These are phyloP conservation scores for Cylindrotheca fusiformis DNA, from an alignment of 108 stramenopile species.

Conservation along the genomic window DNA sequence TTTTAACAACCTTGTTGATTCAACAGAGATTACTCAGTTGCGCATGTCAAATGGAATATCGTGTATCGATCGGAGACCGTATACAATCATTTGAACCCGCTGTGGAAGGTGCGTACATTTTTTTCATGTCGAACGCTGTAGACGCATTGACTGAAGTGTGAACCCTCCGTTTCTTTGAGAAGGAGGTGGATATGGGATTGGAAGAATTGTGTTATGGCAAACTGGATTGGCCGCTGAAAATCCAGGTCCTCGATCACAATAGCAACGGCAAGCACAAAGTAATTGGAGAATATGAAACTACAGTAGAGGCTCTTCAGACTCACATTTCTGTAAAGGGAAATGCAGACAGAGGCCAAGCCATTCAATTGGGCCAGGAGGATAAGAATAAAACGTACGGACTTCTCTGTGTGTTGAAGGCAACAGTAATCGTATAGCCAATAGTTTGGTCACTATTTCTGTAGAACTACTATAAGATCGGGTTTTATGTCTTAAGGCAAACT, in stretches of 20 bases:
- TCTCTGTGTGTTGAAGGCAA: slow-evolving; percentile 20
- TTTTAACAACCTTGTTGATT: too few species aligned
- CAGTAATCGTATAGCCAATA: too few species aligned
- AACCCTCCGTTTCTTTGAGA: too few species aligned
- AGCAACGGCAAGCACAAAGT: slow-evolving; percentile 38
- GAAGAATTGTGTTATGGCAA: slow-evolving; percentile 51
- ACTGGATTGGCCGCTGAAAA: slow-evolving; percentile 39
- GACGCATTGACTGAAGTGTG: too few species aligned
- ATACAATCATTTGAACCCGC: slow-evolving; percentile 61
- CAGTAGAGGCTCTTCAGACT: slow-evolving; percentile 29
- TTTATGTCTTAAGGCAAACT: too few species aligned
- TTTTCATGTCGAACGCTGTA: too few species aligned
- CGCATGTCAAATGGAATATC: slow-evolving; percentile 38
- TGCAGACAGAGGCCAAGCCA: slow-evolving; percentile 54
- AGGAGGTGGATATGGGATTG: slow-evolving; percentile 31
- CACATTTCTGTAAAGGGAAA: slow-evolving; percentile 45
- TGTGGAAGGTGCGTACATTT: too few species aligned
- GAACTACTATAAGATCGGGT: too few species aligned
- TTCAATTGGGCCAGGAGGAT: slow-evolving; percentile 9
- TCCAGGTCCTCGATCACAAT: slow-evolving; percentile 49
- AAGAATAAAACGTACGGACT: slow-evolving; percentile 15
- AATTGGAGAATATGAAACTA: slow-evolving; percentile 55
- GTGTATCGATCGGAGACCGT: slow-evolving; percentile 60
- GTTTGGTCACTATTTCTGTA: too few species aligned
- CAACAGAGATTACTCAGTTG: too few species aligned